Percentiles rank a stretch among this genome's conserved stretches.
Evolutionary conservation across 352 stramenopile genomes (phyloP).

Genomic region (Peronosclerospora sorghi): DNA sequence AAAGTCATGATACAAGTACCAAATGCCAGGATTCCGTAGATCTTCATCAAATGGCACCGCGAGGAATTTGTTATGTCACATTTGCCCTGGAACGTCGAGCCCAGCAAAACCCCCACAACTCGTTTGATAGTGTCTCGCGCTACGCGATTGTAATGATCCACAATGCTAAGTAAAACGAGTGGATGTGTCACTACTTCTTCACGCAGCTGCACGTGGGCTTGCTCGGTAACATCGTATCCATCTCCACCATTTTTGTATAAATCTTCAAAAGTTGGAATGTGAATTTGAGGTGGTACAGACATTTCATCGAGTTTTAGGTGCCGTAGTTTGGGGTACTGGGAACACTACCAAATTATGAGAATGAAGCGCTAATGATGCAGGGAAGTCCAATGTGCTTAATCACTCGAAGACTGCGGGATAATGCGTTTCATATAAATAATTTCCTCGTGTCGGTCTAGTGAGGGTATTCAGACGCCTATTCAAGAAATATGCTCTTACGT

Average conservation of each 20-base stretch:
- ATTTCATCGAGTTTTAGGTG: constrained; percentile 27
- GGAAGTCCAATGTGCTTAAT: constrained; percentile 18
- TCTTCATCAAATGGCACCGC: constrained; percentile 99
- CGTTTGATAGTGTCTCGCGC: constrained; percentile 96
- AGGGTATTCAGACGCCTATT: constrained; percentile 37
- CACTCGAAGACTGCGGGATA: constrained; percentile 30
- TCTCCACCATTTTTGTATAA: constrained; percentile 2
- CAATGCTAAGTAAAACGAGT: constrained; percentile 96
- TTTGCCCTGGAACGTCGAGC: constrained; percentile 89
- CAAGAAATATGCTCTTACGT: constrained; percentile 23
- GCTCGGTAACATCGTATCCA: constrained; percentile 2
- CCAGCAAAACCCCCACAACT: constrained; percentile 97
- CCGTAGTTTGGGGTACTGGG: constrained; percentile 35
- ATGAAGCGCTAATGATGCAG: constrained; percentile 2
- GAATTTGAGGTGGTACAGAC: not conserved
- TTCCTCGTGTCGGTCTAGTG: constrained; percentile 18
- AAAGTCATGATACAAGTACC: constrained; percentile 99
- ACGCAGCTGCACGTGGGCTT: constrained; percentile 50
- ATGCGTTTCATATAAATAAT: constrained; percentile 21
- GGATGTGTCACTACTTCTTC: constrained; percentile 96
- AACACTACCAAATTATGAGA: constrained; percentile 2
- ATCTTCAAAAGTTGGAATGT: not conserved
- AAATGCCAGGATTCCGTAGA: constrained; percentile 93
- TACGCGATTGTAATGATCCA: constrained; percentile 99
- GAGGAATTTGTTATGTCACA: constrained; percentile 90